phyloP scores from a whole-genome alignment of 345 rosid species.

The Dimocarpus longan region DNA sequence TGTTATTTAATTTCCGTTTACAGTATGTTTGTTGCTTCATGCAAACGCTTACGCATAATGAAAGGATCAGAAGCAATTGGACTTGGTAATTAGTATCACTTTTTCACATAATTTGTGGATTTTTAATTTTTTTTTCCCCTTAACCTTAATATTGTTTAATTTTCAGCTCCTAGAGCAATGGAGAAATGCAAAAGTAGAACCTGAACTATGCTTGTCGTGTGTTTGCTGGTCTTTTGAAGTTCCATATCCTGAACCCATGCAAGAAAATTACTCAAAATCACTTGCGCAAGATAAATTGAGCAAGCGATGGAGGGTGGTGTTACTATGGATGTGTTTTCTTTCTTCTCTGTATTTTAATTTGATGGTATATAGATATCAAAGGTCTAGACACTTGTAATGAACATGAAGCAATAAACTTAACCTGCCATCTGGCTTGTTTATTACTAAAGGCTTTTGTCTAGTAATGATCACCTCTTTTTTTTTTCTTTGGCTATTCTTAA shows the following conservation, averaged over 20 bases:
- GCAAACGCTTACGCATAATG: constrained; percentile 97
- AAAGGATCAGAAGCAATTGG: constrained; percentile 97
- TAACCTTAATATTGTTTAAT: not conserved
- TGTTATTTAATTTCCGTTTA: not conserved
- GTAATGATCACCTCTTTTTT: constrained; percentile 31
- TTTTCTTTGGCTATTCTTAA: constrained; percentile 21
- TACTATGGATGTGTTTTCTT: constrained; percentile 19
- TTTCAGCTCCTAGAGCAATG: constrained; percentile 61
- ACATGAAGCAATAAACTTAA: constrained; percentile 51
- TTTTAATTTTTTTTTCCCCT: not conserved
- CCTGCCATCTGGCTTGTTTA: constrained; percentile 43
- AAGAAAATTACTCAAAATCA: not conserved
- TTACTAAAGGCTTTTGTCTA: constrained; percentile 38
- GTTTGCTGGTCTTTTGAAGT: too few relatives aligned
- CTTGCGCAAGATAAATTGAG: not conserved
- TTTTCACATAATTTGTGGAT: not conserved
- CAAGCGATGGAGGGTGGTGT: not conserved
- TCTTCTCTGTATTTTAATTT: constrained; percentile 34
- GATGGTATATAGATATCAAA: constrained; percentile 48
- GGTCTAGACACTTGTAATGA: constrained; percentile 45
- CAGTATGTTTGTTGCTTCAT: constrained; percentile 96
- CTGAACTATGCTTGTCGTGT: constrained; percentile 15
- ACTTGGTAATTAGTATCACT: constrained; percentile 56
- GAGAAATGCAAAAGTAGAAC: constrained; percentile 63
- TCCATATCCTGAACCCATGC: too few relatives aligned